phyloP scores from a whole-genome alignment of 768 basidiomycete genomes.

The Auriculariales sp. region DNA sequence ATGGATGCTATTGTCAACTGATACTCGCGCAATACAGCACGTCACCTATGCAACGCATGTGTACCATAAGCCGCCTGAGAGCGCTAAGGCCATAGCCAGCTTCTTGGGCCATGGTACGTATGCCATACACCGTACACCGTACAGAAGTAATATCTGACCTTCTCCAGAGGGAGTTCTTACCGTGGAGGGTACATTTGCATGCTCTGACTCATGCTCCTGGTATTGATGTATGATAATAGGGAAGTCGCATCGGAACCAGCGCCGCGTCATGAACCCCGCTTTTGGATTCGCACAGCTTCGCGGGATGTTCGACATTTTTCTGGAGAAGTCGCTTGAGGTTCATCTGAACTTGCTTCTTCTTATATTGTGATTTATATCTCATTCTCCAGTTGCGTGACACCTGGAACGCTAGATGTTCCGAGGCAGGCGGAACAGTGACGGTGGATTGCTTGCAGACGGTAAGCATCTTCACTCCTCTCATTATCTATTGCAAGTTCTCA shows the following conservation, averaged over 20 bases:
- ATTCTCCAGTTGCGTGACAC: slow-evolving; percentile 10
- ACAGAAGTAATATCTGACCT: background rate
- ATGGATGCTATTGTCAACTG: slow-evolving; percentile 33
- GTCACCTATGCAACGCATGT: slow-evolving; percentile 39
- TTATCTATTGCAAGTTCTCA: slow-evolving; percentile 24
- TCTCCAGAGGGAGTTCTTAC: background rate
- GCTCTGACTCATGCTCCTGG: no score
- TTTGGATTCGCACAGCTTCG: slow-evolving; percentile 48
- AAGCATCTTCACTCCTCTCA: slow-evolving; percentile 22
- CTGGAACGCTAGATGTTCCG: slow-evolving; percentile 6
- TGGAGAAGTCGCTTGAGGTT: slow-evolving; percentile 39
- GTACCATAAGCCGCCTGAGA: slow-evolving; percentile 39
- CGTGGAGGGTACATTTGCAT: slow-evolving; percentile 13
- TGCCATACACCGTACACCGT: no score
- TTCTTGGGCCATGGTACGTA: slow-evolving; percentile 23
- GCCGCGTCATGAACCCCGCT: slow-evolving; percentile 35
- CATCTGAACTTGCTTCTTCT: background rate
- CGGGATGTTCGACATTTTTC: slow-evolving; percentile 39
- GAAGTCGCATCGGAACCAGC: background rate
- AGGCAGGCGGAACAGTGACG: slow-evolving; percentile 4
- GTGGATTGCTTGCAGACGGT: slow-evolving; percentile 22
- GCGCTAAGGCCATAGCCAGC: slow-evolving; percentile 21
- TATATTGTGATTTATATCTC: background rate
- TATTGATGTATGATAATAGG: background rate
- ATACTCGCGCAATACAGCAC: slow-evolving; percentile 48